Percentiles rank a stretch among this genome's conserved stretches.
These are phyloP conservation scores for Nicotiana knightiana DNA, from an alignment of 257 asterid species.

Conservation along the genomic window DNA sequence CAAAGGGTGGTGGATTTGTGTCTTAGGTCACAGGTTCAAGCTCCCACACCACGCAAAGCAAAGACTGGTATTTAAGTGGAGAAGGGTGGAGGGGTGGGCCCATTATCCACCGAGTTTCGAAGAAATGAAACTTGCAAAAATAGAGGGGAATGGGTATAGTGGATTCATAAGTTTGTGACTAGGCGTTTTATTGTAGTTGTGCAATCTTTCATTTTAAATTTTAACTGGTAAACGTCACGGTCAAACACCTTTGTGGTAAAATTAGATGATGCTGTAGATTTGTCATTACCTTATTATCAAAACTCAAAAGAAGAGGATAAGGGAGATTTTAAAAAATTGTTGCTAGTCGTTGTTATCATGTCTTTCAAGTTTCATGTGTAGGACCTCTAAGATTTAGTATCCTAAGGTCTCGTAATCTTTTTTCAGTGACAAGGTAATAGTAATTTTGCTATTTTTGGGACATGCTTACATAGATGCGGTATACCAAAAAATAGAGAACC, in stretches of 20 bases:
- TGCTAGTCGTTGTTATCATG: not conserved
- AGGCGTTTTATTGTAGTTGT: not conserved
- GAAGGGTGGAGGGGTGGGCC: too few relatives aligned
- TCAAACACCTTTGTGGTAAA: not conserved
- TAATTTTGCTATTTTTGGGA: not conserved
- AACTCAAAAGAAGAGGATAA: not conserved
- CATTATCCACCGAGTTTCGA: too few relatives aligned
- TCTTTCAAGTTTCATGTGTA: not conserved
- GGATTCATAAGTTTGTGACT: not conserved
- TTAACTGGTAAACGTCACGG: not conserved
- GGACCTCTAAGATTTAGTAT: not conserved
- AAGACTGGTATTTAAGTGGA: too few relatives aligned
- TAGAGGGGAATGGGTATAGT: not conserved
- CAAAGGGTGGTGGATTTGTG: too few relatives aligned
- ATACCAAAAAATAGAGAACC: not conserved
- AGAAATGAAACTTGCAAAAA: not conserved
- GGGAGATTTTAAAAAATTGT: not conserved
- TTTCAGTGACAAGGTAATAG: not conserved
- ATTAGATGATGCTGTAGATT: not conserved
- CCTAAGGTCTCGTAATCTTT: not conserved
- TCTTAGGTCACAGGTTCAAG: too few relatives aligned
- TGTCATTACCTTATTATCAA: not conserved
- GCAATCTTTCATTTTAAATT: not conserved
- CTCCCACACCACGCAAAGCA: too few relatives aligned
- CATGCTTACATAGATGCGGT: not conserved